A percentile compares a stretch with the other conserved stretches of the same genome.
These are phyloP conservation scores for Leccinum uliginosum DNA, from an alignment of 768 basidiomycete species.

Conservation along the genomic window DNA sequence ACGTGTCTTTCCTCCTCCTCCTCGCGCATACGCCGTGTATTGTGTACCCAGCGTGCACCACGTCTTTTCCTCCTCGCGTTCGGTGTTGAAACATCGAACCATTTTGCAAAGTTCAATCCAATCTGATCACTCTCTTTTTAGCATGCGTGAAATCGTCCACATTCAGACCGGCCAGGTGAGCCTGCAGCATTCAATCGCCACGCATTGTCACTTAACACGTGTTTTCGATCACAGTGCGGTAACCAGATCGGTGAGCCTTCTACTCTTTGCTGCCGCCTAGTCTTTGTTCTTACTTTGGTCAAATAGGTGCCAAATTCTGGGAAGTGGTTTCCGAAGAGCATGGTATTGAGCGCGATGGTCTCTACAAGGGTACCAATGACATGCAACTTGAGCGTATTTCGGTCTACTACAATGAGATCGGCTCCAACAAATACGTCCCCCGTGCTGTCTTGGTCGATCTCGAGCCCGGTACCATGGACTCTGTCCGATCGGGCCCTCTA, in stretches of 20 bases:
- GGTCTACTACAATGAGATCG: constrained; percentile 97
- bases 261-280: constrained; percentile 13
- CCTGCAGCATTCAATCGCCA: constrained; percentile 5
- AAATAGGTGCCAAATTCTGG: constrained; percentile 89
- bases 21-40: constrained; percentile 13
- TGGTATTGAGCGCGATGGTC: constrained; percentile 89
- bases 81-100: constrained; percentile 18
- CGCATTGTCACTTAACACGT: constrained; percentile 23
- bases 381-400: constrained; percentile 96
- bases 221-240: constrained; percentile 66
- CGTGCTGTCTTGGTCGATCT: constrained; percentile 97
- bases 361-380: constrained; percentile 91
- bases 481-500: constrained; percentile 84
- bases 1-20: constrained; percentile 24
- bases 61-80: constrained; percentile 12
- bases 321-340: constrained; percentile 99
- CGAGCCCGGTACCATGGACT: constrained; percentile 96
- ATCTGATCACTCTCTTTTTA: constrained; percentile 35
- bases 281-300: constrained; percentile 13
- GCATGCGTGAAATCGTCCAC: constrained; percentile 99
- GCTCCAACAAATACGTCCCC: constrained; percentile 95
- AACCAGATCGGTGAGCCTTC: constrained; percentile 90
- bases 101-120: constrained; percentile 10
- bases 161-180: constrained; percentile 96
- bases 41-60: background rate